A percentile compares a stretch with the other conserved stretches of the same genome.
Evolutionary conservation across 1,284 basidiomycete species (phyloP).

Genomic region (Ceratobasidium sp.): DNA sequence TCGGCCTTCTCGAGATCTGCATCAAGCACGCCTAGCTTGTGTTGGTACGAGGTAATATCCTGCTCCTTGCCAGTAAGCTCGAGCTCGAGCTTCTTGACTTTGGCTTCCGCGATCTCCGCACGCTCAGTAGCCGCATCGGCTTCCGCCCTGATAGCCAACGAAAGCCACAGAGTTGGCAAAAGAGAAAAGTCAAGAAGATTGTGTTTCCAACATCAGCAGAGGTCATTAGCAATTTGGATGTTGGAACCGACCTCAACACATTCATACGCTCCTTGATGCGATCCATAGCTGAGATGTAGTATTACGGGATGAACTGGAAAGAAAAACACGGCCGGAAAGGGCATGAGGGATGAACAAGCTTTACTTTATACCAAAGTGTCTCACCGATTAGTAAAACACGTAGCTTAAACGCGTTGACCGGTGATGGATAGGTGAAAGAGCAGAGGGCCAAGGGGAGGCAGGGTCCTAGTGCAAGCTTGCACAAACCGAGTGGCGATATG

Average conservation of each 20-base stretch:
- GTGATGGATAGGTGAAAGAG: constrained; percentile 19
- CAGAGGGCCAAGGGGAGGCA: constrained; percentile 37
- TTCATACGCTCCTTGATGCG: constrained; percentile 28
- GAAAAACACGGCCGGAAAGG: constrained; percentile 7
- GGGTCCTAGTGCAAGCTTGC: constrained; percentile 14
- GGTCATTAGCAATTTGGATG: too few relatives aligned
- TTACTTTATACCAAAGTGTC: not conserved
- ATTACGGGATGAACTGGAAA: constrained; percentile 23
- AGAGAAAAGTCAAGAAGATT: not conserved
- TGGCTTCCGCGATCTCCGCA: constrained; percentile 85
- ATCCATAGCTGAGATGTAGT: constrained; percentile 26
- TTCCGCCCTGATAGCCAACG: constrained; percentile 75
- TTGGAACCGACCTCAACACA: constrained; percentile 15
- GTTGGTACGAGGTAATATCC: constrained; percentile 84
- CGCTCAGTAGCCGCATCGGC: constrained; percentile 83
- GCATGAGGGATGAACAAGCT: not conserved
- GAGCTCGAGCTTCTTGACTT: constrained; percentile 88
- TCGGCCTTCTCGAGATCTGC: constrained; percentile 82
- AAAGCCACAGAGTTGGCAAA: not conserved
- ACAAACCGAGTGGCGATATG: constrained; percentile 37
- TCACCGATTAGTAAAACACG: constrained; percentile 5
- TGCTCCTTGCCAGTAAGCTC: constrained; percentile 86
- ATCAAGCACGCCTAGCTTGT: constrained; percentile 79
- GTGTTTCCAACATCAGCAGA: not conserved
- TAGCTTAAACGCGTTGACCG: constrained; percentile 23